These are phyloP conservation scores for Harringtonia aguacate DNA, from an alignment of 2,329 filamentous ascomycete species.

Conservation along the genomic window DNA sequence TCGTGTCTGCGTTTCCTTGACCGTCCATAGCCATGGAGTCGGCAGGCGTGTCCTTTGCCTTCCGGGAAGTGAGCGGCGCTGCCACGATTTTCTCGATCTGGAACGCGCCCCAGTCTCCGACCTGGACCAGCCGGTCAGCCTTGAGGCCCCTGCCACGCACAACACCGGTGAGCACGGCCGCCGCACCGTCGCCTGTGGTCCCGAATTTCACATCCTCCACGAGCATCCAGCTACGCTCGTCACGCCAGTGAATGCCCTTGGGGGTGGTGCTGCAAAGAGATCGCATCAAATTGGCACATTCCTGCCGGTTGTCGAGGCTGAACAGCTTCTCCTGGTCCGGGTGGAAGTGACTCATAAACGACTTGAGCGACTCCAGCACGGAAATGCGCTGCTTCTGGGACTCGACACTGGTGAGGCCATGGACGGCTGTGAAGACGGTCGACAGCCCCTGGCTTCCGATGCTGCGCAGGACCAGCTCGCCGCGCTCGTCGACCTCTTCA, in stretches of 20 bases:
- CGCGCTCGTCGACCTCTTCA: constrained; percentile 73
- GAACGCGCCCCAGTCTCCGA: constrained; percentile 90
- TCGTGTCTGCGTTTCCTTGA: constrained; percentile 29
- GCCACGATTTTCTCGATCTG: constrained; percentile 83
- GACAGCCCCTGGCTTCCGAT: constrained; percentile 93
- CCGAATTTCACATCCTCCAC: constrained; percentile 73
- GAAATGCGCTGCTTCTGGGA: constrained; percentile 68
- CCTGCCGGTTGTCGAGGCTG: constrained; percentile 77
- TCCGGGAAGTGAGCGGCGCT: constrained; percentile 54
- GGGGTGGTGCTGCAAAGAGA: constrained; percentile 86
- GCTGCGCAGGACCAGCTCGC: constrained; percentile 74
- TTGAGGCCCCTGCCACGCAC: constrained; percentile 81
- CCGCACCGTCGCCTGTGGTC: constrained; percentile 28
- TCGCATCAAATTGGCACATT: constrained; percentile 82
- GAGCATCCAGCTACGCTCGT: constrained; percentile 92
- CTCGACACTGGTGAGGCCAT: constrained; percentile 68
- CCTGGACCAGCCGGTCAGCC: constrained; percentile 77
- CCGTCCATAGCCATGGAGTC: constrained; percentile 54
- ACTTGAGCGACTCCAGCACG: constrained; percentile 73
- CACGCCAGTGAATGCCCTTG: constrained; percentile 91
- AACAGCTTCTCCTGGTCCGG: constrained; percentile 85
- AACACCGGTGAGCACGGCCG: constrained; percentile 63
- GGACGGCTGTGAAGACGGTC: constrained; percentile 77
- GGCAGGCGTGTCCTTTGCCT: constrained; percentile 32
- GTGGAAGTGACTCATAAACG: constrained; percentile 91